Evolutionary conservation across 176 grass and related monocot genomes (phyloP).

Genomic region (Avena insularis): DNA sequence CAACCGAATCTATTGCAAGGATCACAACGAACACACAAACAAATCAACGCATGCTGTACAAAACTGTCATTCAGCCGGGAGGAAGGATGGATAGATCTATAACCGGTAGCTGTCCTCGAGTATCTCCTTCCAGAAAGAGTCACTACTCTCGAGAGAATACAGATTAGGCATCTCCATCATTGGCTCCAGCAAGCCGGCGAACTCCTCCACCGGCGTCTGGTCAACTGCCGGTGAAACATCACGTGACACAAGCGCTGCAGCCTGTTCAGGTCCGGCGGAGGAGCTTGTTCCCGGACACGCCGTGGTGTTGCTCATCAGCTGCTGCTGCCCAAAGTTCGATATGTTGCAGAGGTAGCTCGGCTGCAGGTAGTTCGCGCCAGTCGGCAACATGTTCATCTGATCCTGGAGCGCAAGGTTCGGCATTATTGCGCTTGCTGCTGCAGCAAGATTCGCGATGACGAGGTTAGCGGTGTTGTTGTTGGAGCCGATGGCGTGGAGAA

Average conservation of each 20-base stretch:
- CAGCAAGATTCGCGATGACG: background rate
- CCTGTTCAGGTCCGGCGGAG: background rate
- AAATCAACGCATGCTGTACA: conserved; percentile 11
- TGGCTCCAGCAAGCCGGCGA: conserved; percentile 36
- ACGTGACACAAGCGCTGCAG: background rate
- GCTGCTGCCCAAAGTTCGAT: background rate
- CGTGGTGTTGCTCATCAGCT: background rate
- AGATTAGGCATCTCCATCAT: conserved; percentile 17
- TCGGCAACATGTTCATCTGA: conserved; percentile 25
- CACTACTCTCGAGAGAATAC: conserved; percentile 41
- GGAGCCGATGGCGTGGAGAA: conserved; percentile 32
- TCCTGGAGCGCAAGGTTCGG: conserved; percentile 4
- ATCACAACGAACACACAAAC: background rate
- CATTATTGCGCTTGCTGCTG: conserved; percentile 25
- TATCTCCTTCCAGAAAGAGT: conserved; percentile 47
- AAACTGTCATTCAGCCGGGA: background rate
- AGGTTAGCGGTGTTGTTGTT: background rate
- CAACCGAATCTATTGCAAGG: conserved; percentile 13
- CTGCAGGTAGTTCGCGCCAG: background rate
- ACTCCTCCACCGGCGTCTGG: background rate
- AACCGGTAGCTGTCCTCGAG: conserved; percentile 21
- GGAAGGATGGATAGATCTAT: background rate
- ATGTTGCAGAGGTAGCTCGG: background rate
- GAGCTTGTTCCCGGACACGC: background rate
- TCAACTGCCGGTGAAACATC: background rate